Conservation (phyloP, 1,284 basidiomycete species). For the Leccinum pseudoinsigne region DNA sequence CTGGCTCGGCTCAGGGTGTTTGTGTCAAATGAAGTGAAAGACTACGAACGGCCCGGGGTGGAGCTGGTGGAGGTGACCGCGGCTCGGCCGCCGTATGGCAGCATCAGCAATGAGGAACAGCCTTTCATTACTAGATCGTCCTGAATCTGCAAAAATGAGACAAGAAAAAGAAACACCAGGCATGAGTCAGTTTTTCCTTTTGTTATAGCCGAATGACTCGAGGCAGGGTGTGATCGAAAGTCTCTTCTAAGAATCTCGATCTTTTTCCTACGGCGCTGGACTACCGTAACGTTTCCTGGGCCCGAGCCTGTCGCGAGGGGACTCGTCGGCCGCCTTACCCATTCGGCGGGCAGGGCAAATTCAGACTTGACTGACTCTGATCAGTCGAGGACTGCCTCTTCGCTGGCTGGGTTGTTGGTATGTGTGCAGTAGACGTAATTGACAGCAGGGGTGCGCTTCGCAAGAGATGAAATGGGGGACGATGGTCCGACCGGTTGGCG, state of each 20-base stretch:
- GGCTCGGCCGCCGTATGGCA: no score
- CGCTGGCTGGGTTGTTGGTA: conserved; percentile 19
- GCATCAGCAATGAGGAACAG: no score
- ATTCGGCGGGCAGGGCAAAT: conserved; percentile 52
- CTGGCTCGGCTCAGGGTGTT: no score
- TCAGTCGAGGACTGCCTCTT: conserved; percentile 35
- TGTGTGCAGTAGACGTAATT: conserved; percentile 35
- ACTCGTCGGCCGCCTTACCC: conserved; percentile 43
- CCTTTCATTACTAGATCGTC: no score
- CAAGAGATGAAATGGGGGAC: conserved; percentile 34
- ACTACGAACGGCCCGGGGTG: no score
- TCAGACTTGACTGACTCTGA: conserved; percentile 27
- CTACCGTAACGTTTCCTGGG: conserved; percentile 47
- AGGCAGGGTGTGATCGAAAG: no score
- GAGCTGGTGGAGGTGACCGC: no score
- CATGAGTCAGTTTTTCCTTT: no score
- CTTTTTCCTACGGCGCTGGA: conserved; percentile 49
- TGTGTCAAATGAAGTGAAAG: no score
- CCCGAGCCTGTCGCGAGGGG: conserved; percentile 51
- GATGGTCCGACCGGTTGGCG: conserved; percentile 35
- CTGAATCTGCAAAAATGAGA: no score
- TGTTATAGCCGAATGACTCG: no score
- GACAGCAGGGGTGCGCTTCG: conserved; percentile 46
- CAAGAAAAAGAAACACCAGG: no score
- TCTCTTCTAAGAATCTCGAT: conserved; percentile 23